Percentiles rank a stretch among this genome's conserved stretches.
Conservation (phyloP, 2,329 filamentous ascomycete species). For the Apiospora koreana region DNA sequence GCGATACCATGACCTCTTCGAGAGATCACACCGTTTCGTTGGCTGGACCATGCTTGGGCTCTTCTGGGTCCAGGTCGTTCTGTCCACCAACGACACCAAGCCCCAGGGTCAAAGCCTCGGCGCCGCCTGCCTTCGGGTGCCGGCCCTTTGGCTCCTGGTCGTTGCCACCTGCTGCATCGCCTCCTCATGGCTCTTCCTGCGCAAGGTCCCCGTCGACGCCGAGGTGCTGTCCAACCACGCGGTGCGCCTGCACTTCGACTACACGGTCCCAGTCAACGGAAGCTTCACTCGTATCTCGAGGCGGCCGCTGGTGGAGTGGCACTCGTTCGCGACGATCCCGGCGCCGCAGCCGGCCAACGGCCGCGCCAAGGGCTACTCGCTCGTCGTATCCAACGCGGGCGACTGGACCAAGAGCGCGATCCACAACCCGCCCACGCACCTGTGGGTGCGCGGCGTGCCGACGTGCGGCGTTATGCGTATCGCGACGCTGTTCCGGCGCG, state of each 20-base stretch:
- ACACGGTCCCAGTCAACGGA: conserved; percentile 59
- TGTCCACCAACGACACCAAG: conserved; percentile 49
- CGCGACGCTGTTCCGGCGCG: conserved; percentile 63
- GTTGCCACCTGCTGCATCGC: conserved; percentile 65
- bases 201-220: conserved; percentile 64
- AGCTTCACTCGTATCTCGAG: conserved; percentile 62
- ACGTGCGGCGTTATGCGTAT: conserved; percentile 68
- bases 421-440: conserved; percentile 55
- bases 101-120: conserved; percentile 32
- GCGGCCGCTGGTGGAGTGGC: conserved; percentile 69
- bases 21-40: conserved; percentile 69
- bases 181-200: conserved; percentile 73
- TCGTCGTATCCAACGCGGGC: conserved; percentile 71
- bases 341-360: conserved; percentile 41
- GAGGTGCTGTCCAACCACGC: conserved; percentile 73
- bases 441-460: conserved; percentile 71
- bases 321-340: conserved; percentile 75
- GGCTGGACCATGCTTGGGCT: conserved; percentile 69
- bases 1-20: conserved; percentile 67
- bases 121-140: conserved; percentile 36
- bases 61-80: conserved; percentile 64
- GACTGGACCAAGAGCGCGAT: conserved; percentile 73
- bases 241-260: conserved; percentile 68
- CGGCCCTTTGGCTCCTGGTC: conserved; percentile 67
- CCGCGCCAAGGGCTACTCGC: conserved; percentile 59